Evolutionary conservation across 2,329 filamentous ascomycete species (phyloP), one percentile per base, ranked within the genome.

Genomic region (Aspergillus novoparasiticus): DNA sequence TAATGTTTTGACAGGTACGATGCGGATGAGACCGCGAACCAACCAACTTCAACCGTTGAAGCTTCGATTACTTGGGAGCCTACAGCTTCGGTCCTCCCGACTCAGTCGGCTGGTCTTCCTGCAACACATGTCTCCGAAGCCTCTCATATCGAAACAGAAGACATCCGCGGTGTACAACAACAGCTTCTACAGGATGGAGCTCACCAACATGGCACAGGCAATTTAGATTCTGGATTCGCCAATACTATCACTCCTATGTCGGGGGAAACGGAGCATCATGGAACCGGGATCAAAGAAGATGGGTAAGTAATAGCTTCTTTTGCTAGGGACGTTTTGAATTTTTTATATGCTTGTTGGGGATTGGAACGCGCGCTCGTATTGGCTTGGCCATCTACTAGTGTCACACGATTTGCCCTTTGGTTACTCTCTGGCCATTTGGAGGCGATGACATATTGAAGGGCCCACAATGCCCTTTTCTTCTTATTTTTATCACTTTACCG

Each of bases 271-370:
- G 77, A 78, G 50, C 71, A 69, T 57, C 76, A 78, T 54, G 77
- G 76, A 53, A 81, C 79, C 28, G 79, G 79, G 56, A 91, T 94
- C 62, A 96, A 96, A 80, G 92, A 96, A 87, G 92, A 96, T 76
- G 92, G 92, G 92, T 96, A 89, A 94, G 92, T 88, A n/a, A 19
- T 45, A 28, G 28, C 60, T 51, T 32, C 16, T 51, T n/a, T 51
- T 32, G 28, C 26, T 51, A 51, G 48, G 28, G 26, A 51, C 11
- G 28, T 51, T 51, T 32, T 51, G 28, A 32, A 51, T n/a, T 32
- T 51, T 32, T n/a, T 34, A 19, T 21, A 34, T 21, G 9, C 16
- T 30, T 51, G 48, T 34, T 51, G 26, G 26, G 48, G 48, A 51
- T n/a, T 51, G 48, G 16, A 51, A 51, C 45, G 34, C 16, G 46